Conservation (phyloP, 805 yeast species). For the Myxozyma neotropica region DNA sequence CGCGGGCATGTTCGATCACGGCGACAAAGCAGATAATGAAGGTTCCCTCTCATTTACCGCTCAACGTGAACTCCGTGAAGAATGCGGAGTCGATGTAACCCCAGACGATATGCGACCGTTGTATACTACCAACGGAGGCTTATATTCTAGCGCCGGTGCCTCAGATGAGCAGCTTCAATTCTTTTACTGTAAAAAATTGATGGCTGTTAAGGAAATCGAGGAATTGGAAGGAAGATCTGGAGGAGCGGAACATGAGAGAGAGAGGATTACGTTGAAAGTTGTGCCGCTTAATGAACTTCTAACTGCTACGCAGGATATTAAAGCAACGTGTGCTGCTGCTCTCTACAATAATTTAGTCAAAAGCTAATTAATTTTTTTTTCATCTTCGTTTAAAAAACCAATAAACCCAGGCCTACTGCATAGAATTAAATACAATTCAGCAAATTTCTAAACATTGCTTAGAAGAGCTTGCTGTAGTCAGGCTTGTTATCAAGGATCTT, state of each 20-base stretch:
- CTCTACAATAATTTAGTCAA: slow-evolving; percentile 2
- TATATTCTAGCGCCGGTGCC: slow-evolving; percentile 35
- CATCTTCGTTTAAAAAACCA: too few species aligned
- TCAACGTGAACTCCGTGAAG: slow-evolving; percentile 38
- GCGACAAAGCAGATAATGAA: slow-evolving; percentile 15
- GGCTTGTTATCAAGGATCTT: slow-evolving; percentile 39
- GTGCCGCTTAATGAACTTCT: slow-evolving; percentile 18
- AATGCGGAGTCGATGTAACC: slow-evolving; percentile 36
- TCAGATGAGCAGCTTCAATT: slow-evolving; percentile 33
- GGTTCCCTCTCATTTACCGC: slow-evolving; percentile 37
- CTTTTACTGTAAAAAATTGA: slow-evolving; percentile 25
- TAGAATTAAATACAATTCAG: too few species aligned
- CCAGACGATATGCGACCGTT: slow-evolving; percentile 32
- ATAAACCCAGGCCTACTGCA: too few species aligned
- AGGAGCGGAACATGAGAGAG: slow-evolving; percentile 27
- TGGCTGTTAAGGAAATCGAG: slow-evolving; percentile 18
- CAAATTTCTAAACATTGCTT: background rate
- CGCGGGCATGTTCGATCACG: slow-evolving; percentile 39
- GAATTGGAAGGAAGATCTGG: slow-evolving; percentile 22
- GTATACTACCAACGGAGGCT: slow-evolving; percentile 21
- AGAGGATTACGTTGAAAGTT: slow-evolving; percentile 18
- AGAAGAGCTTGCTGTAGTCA: slow-evolving; percentile 22
- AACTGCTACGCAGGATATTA: slow-evolving; percentile 26
- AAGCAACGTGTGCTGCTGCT: slow-evolving; percentile 22
- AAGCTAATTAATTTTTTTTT: background rate